Evolutionary conservation across 768 basidiomycete genomes (phyloP).

Genomic region (Leccinellum albellum): DNA sequence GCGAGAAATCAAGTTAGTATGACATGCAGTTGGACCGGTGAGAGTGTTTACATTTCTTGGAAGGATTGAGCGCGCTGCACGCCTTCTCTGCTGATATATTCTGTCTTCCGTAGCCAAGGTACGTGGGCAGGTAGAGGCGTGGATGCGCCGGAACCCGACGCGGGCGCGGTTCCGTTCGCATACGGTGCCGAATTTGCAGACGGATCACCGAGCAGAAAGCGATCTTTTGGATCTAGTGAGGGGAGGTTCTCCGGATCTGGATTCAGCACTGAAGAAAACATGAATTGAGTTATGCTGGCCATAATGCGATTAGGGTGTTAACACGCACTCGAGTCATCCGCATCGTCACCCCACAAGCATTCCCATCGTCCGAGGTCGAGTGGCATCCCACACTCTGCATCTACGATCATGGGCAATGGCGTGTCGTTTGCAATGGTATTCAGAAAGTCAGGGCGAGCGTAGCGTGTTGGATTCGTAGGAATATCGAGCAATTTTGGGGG

Average conservation of each 20-base stretch:
- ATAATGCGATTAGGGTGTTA: not conserved
- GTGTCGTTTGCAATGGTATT: constrained; percentile 75
- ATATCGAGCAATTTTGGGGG: constrained; percentile 93
- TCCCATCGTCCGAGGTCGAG: constrained; percentile 82
- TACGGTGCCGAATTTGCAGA: constrained; percentile 43
- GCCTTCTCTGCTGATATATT: constrained; percentile 73
- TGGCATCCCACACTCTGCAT: constrained; percentile 96
- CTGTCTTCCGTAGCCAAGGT: constrained; percentile 89
- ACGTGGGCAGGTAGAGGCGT: constrained; percentile 60
- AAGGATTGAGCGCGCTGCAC: constrained; percentile 37
- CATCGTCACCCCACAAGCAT: constrained; percentile 79
- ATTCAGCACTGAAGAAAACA: constrained; percentile 46
- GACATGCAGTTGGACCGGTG: not conserved
- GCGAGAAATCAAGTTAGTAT: not conserved
- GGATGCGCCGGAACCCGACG: constrained; percentile 37
- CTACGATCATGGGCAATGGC: constrained; percentile 92
- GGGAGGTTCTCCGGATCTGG: constrained; percentile 60
- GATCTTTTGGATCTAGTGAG: constrained; percentile 68
- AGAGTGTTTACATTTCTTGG: constrained; percentile 53
- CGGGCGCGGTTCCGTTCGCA: constrained; percentile 35
- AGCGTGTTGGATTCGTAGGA: constrained; percentile 84
- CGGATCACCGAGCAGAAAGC: constrained; percentile 69
- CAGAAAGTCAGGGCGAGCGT: constrained; percentile 82
- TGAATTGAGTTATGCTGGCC: not conserved
- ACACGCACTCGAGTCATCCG: constrained; percentile 55